Base-by-base conservation (phyloP, 2,329 filamentous ascomycete species). In the Penicillium sp. region DNA sequence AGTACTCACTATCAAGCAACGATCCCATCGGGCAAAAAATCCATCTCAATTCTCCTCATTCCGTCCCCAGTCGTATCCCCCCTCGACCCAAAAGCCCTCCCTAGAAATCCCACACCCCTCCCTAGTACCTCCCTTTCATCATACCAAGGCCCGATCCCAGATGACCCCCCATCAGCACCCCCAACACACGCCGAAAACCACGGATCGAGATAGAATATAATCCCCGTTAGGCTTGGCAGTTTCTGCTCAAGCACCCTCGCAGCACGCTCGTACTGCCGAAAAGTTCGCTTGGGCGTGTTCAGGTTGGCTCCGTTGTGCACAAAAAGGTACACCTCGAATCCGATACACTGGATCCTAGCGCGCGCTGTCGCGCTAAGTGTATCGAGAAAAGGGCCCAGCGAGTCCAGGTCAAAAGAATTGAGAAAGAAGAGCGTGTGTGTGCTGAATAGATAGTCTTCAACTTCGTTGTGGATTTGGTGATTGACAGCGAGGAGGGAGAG, bases 271-370 rank as follows among this genome's bases (percentile, higher is more conserved):
- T 77, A 77, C 62, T 75, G 66, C 30, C 64, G 70, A 31, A 75
- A 60, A 0, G 70, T 69, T 7, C 74, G 72, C 58, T 77, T 77
- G 21, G 74, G 72, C 19, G 74, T 72, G 8, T 70, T 73, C 2
- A 66, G 13, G 26, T 30, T 48, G 7, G 23, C 67, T 61, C 76
- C 70, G n/a, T 65, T 67, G 56, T 77, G 74, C 23, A 77, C 74
- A 58, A 76, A 77, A 65, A 77, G 72, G 62, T 69, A 74, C 15
- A 77, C 53, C 65, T 77, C 75, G 52, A 77, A 77, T 15, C 75
- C 75, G 31, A 77, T 71, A 53, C 70, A 75, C 58, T 72, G 74
- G 55, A 76, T 74, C 26, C 69, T 69, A 2, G 49, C 56, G 21
- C 72, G 70, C 1, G 75, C 74, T 4, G 72, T 75, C 3, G 64